Base-by-base conservation (phyloP, 2,329 filamentous ascomycete genomes). In the Aphanocladium album region DNA sequence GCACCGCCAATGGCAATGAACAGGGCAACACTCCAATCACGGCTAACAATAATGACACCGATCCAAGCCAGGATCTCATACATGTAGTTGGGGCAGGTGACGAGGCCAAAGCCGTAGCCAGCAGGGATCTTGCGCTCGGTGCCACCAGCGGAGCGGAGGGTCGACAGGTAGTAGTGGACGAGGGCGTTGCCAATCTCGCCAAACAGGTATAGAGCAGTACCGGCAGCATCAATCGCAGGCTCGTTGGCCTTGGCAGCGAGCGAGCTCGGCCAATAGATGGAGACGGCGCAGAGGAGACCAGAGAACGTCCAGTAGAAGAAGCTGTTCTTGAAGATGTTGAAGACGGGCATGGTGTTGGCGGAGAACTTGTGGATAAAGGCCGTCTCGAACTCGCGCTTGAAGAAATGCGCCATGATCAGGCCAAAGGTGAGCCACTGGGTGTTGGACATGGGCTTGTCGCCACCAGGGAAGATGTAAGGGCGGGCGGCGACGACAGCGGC, bases 41-140 rank as follows among this genome's bases (percentile, higher is more conserved):
- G 88, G 68, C 87, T 92, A 58, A 93, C 83, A 47, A 96, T 72
- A 67, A 89, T 88, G 60, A 98, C 81, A 27, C 92, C 93, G 33
- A 90, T 68, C 95, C 95, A 99, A 0, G 93, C 86, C 41, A 96
- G 74, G 7, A 90, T 82, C 77, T 99, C 95, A 68, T 96, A 98
- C 79, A 96, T 85, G 80, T 99, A 99, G 79, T 99, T 99, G 46
- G 95, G 95, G 78, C 93, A 96, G 14, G 95, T 99, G 57, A 99
- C 93, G 39, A 90, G 77, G 65, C 79, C 81, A 75, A 97, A 98
- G 33, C 93, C 91, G 62, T 93, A 85, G 27, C 95, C 95, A 61
- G 80, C 80, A 1, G 95, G 95, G 64, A 99, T 96, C 67, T 91
- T 92, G 62, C 93, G 85, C 73, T 96, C 91, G 1, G 89, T 93